phyloP scores from a whole-genome alignment of 805 yeast genomes.

The Tetrapisispora fleetii region DNA sequence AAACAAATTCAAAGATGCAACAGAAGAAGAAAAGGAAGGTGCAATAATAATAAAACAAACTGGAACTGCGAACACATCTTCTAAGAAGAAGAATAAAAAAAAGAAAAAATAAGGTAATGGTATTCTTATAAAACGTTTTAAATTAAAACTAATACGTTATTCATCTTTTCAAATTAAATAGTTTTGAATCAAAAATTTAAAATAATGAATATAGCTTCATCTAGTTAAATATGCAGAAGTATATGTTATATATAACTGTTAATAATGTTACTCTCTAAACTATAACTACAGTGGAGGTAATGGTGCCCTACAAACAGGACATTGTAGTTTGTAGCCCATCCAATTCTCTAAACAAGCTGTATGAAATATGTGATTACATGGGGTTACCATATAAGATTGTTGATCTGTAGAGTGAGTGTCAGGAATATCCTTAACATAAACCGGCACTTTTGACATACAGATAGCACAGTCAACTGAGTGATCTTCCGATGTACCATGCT shows the following conservation, averaged over 20 bases:
- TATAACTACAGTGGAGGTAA: slow-evolving; percentile 64
- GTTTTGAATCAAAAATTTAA: too few species aligned
- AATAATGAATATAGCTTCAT: background rate
- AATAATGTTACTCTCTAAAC: background rate
- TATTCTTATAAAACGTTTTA: too few species aligned
- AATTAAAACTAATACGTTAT: too few species aligned
- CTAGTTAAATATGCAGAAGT: background rate
- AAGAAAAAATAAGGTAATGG: background rate
- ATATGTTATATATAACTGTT: background rate
- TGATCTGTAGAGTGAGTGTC: slow-evolving; percentile 31
- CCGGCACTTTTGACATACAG: slow-evolving; percentile 67
- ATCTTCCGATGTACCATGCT: slow-evolving; percentile 21
- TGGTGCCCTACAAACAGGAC: slow-evolving; percentile 84
- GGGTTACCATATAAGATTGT: slow-evolving; percentile 69
- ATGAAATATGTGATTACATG: slow-evolving; percentile 86
- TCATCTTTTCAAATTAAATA: too few species aligned
- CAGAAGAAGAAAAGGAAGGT: slow-evolving; percentile 67
- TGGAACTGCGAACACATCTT: background rate
- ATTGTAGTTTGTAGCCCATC: slow-evolving; percentile 88
- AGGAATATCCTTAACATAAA: slow-evolving; percentile 23
- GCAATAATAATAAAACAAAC: slow-evolving; percentile 37
- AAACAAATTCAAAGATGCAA: slow-evolving; percentile 60
- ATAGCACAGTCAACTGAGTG: slow-evolving; percentile 73
- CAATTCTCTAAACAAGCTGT: slow-evolving; percentile 80
- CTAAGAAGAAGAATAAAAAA: slow-evolving; percentile 1